Percentiles rank a stretch among this genome's conserved stretches.
phyloP scores from a whole-genome alignment of 2,329 filamentous ascomycete genomes.

The Aspergillus spinulosporus region DNA sequence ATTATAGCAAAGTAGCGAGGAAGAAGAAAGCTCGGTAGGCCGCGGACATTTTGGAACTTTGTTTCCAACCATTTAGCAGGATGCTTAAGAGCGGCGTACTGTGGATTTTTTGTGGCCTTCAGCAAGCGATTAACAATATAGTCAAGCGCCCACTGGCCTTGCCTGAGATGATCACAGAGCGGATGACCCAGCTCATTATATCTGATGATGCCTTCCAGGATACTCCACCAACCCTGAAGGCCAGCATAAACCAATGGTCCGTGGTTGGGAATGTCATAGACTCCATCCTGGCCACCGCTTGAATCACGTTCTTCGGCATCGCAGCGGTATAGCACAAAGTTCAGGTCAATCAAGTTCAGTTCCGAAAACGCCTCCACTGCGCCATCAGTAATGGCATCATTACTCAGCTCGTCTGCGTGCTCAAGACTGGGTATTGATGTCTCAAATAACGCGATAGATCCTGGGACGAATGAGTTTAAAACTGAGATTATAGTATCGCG shows the following conservation, averaged over 20 bases:
- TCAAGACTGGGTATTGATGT: slow-evolving; percentile 91
- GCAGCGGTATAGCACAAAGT: slow-evolving; percentile 87
- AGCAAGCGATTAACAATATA: slow-evolving; percentile 80
- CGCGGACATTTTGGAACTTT: slow-evolving; percentile 81
- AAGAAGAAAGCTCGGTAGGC: slow-evolving; percentile 82
- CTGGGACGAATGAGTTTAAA: slow-evolving; percentile 81
- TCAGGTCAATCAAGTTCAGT: slow-evolving; percentile 77
- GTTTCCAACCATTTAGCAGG: slow-evolving; percentile 77
- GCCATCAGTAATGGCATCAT: slow-evolving; percentile 74
- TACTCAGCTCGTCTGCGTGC: slow-evolving; percentile 78
- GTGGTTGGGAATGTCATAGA: slow-evolving; percentile 80
- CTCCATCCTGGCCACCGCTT: slow-evolving; percentile 78
- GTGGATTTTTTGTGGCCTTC: slow-evolving; percentile 63
- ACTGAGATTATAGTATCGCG: slow-evolving; percentile 78
- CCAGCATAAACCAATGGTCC: slow-evolving; percentile 90
- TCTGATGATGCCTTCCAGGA: slow-evolving; percentile 77
- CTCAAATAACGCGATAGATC: slow-evolving; percentile 92
- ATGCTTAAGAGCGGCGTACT: slow-evolving; percentile 62
- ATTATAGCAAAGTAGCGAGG: slow-evolving; percentile 92
- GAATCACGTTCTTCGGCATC: slow-evolving; percentile 84
- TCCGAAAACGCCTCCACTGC: slow-evolving; percentile 75
- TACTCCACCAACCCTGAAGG: slow-evolving; percentile 98
- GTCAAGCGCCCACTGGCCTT: slow-evolving; percentile 90
- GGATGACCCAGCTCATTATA: slow-evolving; percentile 92
- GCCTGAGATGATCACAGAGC: slow-evolving; percentile 85